phyloP scores from a whole-genome alignment of 2,329 filamentous ascomycete genomes.

The Colletotrichum sublineola region DNA sequence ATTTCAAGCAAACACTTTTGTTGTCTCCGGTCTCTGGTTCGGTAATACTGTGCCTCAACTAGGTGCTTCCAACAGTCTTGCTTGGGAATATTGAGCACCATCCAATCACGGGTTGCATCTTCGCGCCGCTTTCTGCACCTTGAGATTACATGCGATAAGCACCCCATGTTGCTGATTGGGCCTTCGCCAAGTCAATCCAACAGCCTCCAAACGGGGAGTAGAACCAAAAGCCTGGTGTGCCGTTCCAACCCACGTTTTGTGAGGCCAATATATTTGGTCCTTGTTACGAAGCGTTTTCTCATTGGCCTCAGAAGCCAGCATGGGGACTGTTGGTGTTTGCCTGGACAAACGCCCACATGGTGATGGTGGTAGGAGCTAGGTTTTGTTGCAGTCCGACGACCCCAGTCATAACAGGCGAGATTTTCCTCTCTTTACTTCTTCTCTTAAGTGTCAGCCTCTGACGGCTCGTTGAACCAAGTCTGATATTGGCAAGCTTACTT shows the following conservation, averaged over 20 bases:
- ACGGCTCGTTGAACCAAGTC: not conserved
- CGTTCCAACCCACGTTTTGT: too few species aligned
- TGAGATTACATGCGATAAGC: not conserved
- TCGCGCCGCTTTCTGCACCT: slow-evolving; percentile 4
- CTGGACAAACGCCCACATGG: not conserved
- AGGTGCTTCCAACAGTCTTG: not conserved
- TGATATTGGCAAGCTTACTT: not conserved
- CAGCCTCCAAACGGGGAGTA: not conserved
- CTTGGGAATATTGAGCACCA: too few species aligned
- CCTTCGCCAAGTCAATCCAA: not conserved
- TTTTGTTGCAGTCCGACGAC: not conserved
- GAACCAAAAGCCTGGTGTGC: not conserved
- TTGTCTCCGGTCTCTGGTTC: not conserved
- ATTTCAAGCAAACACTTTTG: not conserved
- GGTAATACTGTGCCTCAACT: too few species aligned
- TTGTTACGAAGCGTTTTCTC: not conserved
- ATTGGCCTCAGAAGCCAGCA: not conserved
- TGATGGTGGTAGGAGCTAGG: not conserved
- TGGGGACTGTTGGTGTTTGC: not conserved
- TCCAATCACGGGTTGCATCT: not conserved
- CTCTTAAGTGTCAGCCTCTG: slow-evolving; percentile 5
- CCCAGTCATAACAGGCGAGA: not conserved
- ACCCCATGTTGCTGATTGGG: not conserved
- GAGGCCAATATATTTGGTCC: not conserved
- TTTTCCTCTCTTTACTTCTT: not conserved